phyloP scores from a whole-genome alignment of 2,329 filamentous ascomycete species.

The Ceratocystis colombiana region DNA sequence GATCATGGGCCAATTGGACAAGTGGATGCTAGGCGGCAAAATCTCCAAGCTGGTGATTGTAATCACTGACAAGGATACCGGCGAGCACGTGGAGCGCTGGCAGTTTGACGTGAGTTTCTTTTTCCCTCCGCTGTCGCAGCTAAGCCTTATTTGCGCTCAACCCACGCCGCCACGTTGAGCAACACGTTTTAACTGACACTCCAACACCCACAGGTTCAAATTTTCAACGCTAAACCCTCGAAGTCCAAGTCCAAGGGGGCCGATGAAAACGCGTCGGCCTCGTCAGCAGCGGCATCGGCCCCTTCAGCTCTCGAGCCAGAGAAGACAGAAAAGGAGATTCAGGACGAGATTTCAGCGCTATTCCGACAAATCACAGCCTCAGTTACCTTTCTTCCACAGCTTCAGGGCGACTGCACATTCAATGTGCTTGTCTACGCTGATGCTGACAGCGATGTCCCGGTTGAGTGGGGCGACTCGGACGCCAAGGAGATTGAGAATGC shows the following conservation, averaged over 20 bases:
- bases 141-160: background rate
- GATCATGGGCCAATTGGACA: constrained; percentile 95
- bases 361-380: constrained; percentile 97
- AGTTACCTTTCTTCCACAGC: constrained; percentile 89
- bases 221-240: constrained; percentile 34
- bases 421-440: constrained; percentile 98
- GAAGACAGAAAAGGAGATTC: constrained; percentile 89
- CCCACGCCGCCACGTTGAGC: background rate
- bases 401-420: constrained; percentile 86
- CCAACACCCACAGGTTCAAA: constrained; percentile 32
- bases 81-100: constrained; percentile 93
- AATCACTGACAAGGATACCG: constrained; percentile 93
- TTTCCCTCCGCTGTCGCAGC: background rate
- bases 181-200: background rate
- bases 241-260: constrained; percentile 43
- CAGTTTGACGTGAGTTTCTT: constrained; percentile 69
- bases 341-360: constrained; percentile 88
- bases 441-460: constrained; percentile 87
- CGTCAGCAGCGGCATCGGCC: constrained; percentile 21
- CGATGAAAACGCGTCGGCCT: constrained; percentile 51
- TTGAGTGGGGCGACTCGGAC: constrained; percentile 98
- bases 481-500: constrained; percentile 92
- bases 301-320: constrained; percentile 38
- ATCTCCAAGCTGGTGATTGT: constrained; percentile 96
- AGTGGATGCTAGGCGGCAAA: constrained; percentile 95